These are phyloP conservation scores for Ceratocystis albifundus DNA, from an alignment of 2,329 filamentous ascomycete species.

Conservation along the genomic window DNA sequence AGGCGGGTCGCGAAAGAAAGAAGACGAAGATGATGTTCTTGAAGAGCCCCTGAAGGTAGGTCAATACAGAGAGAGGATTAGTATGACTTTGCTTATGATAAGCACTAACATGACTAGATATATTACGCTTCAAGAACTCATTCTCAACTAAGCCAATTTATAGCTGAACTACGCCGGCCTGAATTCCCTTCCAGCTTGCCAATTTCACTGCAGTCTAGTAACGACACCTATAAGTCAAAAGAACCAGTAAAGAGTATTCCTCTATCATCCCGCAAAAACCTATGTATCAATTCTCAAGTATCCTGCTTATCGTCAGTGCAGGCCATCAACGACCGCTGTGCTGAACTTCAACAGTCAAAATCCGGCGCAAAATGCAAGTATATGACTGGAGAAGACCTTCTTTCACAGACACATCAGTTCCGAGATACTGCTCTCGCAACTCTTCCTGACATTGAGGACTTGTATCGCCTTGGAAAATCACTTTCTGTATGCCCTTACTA, in stretches of 20 bases:
- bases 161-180: slow-evolving; percentile 70
- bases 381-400: slow-evolving; percentile 65
- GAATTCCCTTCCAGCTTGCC: slow-evolving; percentile 61
- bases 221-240: slow-evolving; percentile 13
- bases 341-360: slow-evolving; percentile 69
- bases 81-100: background rate
- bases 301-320: slow-evolving; percentile 56
- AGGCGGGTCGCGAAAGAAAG: slow-evolving; percentile 30
- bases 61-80: background rate
- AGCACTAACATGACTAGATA: slow-evolving; percentile 42
- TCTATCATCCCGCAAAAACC: slow-evolving; percentile 72
- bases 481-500: slow-evolving; percentile 89
- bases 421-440: slow-evolving; percentile 74
- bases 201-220: slow-evolving; percentile 28
- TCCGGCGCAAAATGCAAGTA: slow-evolving; percentile 59
- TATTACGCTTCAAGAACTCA: slow-evolving; percentile 90
- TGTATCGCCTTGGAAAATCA: slow-evolving; percentile 64
- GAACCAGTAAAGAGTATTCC: slow-evolving; percentile 63
- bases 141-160: slow-evolving; percentile 82
- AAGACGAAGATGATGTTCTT: slow-evolving; percentile 37
- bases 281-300: slow-evolving; percentile 82
- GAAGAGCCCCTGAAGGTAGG: slow-evolving; percentile 57
- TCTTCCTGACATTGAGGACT: slow-evolving; percentile 86
- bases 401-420: slow-evolving; percentile 63
- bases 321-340: slow-evolving; percentile 85